Conservation (phyloP, 2,329 filamentous ascomycete species). For the Aureobasidium sp. region DNA sequence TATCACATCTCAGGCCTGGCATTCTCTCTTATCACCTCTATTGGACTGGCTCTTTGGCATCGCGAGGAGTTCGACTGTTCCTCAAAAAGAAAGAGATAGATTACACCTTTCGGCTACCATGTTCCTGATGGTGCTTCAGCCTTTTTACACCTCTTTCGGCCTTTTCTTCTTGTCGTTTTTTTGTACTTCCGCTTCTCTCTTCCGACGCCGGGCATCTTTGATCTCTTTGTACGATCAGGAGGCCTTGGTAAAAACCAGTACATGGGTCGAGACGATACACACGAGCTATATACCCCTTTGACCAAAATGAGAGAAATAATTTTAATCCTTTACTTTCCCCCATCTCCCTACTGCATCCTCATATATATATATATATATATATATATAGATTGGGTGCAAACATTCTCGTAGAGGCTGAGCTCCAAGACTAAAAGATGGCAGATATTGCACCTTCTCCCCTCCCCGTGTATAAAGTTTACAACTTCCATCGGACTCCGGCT, state of each 20-base stretch:
- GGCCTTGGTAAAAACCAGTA: background rate
- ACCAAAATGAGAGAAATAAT: constrained; percentile 9
- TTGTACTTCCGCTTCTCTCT: background rate
- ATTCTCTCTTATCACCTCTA: no score
- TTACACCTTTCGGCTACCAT: background rate
- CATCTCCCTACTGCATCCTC: background rate
- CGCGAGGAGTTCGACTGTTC: no score
- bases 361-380: no score
- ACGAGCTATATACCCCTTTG: constrained; percentile 11
- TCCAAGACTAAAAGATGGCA: no score
- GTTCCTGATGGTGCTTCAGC: background rate
- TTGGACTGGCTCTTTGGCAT: no score
- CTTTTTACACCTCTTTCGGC: background rate
- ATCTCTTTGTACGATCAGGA: background rate
- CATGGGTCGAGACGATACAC: constrained; percentile 10
- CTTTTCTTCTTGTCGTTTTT: background rate
- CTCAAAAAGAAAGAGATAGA: background rate
- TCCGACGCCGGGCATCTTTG: background rate
- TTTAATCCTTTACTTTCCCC: background rate
- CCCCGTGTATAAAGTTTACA: no score
- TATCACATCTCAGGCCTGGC: no score
- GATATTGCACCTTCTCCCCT: no score
- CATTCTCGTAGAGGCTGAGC: no score
- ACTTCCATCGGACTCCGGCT: no score
- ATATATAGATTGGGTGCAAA: no score